These are phyloP conservation scores for Saturnispora zaruensis DNA, from an alignment of 805 yeast species.

Conservation along the genomic window DNA sequence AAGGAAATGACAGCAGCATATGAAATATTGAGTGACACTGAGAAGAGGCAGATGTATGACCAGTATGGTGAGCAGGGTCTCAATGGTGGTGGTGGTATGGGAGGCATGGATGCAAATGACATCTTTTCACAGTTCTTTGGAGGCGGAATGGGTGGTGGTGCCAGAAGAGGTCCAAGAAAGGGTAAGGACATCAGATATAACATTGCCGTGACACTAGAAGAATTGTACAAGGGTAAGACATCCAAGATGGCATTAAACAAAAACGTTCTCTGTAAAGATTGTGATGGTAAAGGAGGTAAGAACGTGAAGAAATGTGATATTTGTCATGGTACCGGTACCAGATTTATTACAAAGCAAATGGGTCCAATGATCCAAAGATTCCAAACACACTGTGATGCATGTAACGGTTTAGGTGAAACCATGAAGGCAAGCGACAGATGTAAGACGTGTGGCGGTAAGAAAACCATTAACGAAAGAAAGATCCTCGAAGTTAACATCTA, in stretches of 20 bases:
- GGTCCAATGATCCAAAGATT: constrained; percentile 98
- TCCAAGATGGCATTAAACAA: constrained; percentile 91
- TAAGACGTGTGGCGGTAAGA: constrained; percentile 80
- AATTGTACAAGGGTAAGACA: constrained; percentile 86
- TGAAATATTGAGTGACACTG: constrained; percentile 78
- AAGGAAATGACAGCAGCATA: constrained; percentile 84
- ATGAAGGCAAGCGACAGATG: constrained; percentile 84
- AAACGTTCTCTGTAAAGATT: constrained; percentile 76
- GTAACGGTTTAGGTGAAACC: constrained; percentile 89
- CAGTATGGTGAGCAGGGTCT: constrained; percentile 90
- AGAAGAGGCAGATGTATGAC: constrained; percentile 86
- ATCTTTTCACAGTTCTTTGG: constrained; percentile 53
- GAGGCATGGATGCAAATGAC: constrained; percentile 43
- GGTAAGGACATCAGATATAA: constrained; percentile 91
- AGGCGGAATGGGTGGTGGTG: constrained; percentile 46
- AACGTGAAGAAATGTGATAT: constrained; percentile 77
- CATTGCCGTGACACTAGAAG: constrained; percentile 80
- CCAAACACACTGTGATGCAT: constrained; percentile 87
- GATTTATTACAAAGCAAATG: constrained; percentile 93
- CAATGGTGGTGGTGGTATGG: constrained; percentile 59
- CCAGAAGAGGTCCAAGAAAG: constrained; percentile 73
- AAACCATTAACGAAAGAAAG: constrained; percentile 80
- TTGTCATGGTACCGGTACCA: constrained; percentile 90
- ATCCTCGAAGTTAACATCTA: constrained; percentile 89
- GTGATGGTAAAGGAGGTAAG: constrained; percentile 96